These are phyloP conservation scores for Rosa multiflora DNA, from an alignment of 306 rosid genomes.

Conservation along the genomic window DNA sequence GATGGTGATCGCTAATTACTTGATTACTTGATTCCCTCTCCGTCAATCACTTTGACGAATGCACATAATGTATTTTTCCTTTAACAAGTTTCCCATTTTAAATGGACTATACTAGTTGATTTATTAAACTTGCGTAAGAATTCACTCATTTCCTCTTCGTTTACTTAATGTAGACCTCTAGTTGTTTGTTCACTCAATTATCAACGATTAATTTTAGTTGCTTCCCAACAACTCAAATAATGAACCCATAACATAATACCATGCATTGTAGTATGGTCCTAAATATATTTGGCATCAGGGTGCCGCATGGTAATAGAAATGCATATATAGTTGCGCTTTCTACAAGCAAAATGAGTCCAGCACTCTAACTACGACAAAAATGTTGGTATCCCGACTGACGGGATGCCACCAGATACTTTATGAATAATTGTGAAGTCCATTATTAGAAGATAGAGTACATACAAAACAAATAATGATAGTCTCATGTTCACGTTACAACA, in stretches of 20 bases:
- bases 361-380: neutral
- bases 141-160: neutral
- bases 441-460: neutral
- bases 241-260: neutral
- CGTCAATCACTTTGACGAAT: no score
- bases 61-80: no score
- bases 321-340: neutral
- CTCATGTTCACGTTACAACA: neutral
- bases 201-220: conserved; percentile 17
- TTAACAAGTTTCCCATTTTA: no score
- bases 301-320: neutral
- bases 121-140: neutral
- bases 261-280: neutral
- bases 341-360: neutral
- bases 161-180: conserved; percentile 1
- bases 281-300: neutral
- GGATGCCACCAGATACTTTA: neutral
- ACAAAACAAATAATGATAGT: neutral
- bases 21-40: no score
- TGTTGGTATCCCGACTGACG: neutral
- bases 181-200: neutral
- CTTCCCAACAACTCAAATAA: neutral
- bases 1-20: no score
- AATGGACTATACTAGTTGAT: neutral
- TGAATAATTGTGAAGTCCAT: neutral